Conservation (phyloP, 345 rosid species). For the Lagerstroemia speciosa region DNA sequence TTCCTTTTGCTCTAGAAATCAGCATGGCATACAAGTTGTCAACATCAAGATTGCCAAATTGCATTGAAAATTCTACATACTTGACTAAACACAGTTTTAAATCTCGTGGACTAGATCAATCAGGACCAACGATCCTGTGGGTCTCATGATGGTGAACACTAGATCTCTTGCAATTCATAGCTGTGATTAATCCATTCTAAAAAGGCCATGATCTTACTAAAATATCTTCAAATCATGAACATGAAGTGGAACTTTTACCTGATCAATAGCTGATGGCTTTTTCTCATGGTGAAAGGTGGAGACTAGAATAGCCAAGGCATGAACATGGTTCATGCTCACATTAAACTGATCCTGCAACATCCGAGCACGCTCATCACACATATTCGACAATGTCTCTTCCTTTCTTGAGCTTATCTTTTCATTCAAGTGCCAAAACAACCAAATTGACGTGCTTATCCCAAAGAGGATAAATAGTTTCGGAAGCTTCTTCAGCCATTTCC, state of each 20-base stretch:
- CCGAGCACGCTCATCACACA: slow-evolving; percentile 95
- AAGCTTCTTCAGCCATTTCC: slow-evolving; percentile 65
- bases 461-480: slow-evolving; percentile 37
- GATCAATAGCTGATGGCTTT: slow-evolving; percentile 84
- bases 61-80: neutral
- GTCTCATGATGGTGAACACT: neutral
- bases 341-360: slow-evolving; percentile 99
- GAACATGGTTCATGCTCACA: slow-evolving; percentile 95
- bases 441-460: slow-evolving; percentile 47
- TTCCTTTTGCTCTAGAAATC: neutral
- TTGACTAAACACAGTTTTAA: neutral
- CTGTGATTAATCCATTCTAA: neutral
- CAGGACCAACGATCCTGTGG: neutral
- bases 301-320: slow-evolving; percentile 90
- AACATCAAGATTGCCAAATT: neutral
- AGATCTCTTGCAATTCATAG: neutral
- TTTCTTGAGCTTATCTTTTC: slow-evolving; percentile 28
- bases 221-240: neutral
- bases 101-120: neutral
- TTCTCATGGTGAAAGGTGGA: slow-evolving; percentile 97
- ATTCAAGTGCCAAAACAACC: slow-evolving; percentile 51
- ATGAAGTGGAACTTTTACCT: slow-evolving; percentile 36
- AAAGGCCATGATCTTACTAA: neutral
- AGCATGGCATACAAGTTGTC: neutral
- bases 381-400: slow-evolving; percentile 62